These are phyloP conservation scores for Herpetomonas tarakana DNA, from an alignment of 208 protist species.

Conservation along the genomic window DNA sequence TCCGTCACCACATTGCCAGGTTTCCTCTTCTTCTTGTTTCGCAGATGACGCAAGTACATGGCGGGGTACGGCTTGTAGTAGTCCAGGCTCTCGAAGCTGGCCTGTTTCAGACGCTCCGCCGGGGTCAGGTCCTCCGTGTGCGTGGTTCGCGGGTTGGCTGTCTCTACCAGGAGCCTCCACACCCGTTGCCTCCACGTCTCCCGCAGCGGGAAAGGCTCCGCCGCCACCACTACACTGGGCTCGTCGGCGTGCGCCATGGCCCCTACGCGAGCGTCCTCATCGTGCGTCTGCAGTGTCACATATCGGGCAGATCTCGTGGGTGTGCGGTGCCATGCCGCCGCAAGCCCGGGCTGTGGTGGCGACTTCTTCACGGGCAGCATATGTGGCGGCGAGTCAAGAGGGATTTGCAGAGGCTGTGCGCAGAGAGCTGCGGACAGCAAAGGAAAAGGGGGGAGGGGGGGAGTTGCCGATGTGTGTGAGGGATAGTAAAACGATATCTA, in stretches of 20 bases:
- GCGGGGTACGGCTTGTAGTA: constrained; percentile 81
- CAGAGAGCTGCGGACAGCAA: too few relatives aligned
- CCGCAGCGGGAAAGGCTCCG: constrained; percentile 1
- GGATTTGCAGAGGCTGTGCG: too few relatives aligned
- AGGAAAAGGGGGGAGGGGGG: too few relatives aligned
- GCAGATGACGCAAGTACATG: constrained; percentile 79
- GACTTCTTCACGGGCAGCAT: too few relatives aligned
- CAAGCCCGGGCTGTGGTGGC: too few relatives aligned
- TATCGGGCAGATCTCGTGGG: too few relatives aligned
- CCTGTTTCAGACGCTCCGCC: constrained; percentile 49
- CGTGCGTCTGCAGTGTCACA: too few relatives aligned
- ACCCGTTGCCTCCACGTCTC: constrained; percentile 18
- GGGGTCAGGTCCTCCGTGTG: constrained; percentile 39
- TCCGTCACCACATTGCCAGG: background rate
- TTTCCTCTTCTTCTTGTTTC: constrained; percentile 19
- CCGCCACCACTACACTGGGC: constrained; percentile 5
- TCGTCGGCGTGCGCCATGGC: constrained; percentile 12
- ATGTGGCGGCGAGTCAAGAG: too few relatives aligned
- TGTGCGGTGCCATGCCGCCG: too few relatives aligned
- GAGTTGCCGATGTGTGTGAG: too few relatives aligned
- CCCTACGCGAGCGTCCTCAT: too few relatives aligned
- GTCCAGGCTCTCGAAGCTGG: constrained; percentile 80
- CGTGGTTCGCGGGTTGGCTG: constrained; percentile 61
- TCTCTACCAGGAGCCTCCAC: constrained; percentile 34
- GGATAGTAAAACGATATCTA: too few relatives aligned